A percentile compares a stretch with the other conserved stretches of the same genome.
phyloP scores from a whole-genome alignment of 2,329 filamentous ascomycete genomes.

The Exophiala calicioides region DNA sequence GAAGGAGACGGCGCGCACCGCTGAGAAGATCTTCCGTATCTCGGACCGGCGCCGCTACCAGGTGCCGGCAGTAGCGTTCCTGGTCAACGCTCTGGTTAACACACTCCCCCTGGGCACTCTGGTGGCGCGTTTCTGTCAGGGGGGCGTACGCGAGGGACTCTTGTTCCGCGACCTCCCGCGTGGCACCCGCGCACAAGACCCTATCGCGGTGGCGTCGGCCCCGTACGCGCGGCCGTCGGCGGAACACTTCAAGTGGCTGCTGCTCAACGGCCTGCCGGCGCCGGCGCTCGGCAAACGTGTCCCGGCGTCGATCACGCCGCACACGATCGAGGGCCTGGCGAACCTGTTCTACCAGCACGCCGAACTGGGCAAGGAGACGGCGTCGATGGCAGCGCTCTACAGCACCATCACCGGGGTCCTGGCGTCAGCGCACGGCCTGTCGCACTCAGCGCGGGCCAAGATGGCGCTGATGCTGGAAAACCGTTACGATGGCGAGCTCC shows the following conservation, averaged over 20 bases:
- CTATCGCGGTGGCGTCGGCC: constrained; percentile 64
- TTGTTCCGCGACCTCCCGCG: constrained; percentile 62
- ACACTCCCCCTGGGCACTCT: constrained; percentile 68
- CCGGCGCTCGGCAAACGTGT: constrained; percentile 8
- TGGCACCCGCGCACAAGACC: constrained; percentile 63
- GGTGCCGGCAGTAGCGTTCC: constrained; percentile 78
- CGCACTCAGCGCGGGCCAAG: constrained; percentile 69
- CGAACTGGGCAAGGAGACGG: constrained; percentile 54
- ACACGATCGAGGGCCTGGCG: constrained; percentile 57
- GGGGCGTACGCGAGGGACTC: constrained; percentile 81
- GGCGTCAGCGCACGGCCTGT: constrained; percentile 69
- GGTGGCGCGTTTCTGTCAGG: constrained; percentile 78
- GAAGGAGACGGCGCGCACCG: constrained; percentile 77
- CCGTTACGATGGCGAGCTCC: constrained; percentile 69
- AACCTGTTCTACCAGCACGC: constrained; percentile 61
- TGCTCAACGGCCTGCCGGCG: constrained; percentile 51
- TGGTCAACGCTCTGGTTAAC: constrained; percentile 72
- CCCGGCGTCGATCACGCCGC: constrained; percentile 38
- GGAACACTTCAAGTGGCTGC: constrained; percentile 48
- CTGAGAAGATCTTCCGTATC: constrained; percentile 68
- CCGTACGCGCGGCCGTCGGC: constrained; percentile 53
- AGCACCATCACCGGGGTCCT: constrained; percentile 69
- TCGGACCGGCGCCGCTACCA: constrained; percentile 76
- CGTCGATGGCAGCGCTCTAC: constrained; percentile 70
- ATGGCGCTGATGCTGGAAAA: constrained; percentile 72